Conservation (phyloP, 768 basidiomycete genomes). For the Tephrocybe sp. region DNA sequence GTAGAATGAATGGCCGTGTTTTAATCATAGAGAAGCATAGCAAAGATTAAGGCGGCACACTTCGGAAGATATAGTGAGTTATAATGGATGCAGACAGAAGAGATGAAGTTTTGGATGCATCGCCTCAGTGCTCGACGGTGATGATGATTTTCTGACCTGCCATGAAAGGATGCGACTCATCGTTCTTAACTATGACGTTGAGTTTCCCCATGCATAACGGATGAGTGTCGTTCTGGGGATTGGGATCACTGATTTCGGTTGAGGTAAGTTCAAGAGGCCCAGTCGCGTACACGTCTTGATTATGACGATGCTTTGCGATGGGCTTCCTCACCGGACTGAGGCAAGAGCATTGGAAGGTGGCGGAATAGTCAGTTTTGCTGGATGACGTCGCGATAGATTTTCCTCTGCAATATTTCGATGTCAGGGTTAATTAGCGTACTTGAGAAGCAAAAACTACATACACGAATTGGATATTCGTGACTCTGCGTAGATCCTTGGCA, state of each 20-base stretch:
- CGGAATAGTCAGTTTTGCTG: neutral
- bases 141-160: constrained; percentile 28
- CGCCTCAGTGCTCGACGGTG: constrained; percentile 18
- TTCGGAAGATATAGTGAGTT: no score
- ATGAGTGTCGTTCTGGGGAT: neutral
- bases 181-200: constrained; percentile 21
- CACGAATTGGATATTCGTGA: constrained; percentile 28
- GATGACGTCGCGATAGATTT: neutral
- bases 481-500: constrained; percentile 27
- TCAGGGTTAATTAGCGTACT: neutral
- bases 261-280: neutral
- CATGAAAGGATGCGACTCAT: constrained; percentile 25
- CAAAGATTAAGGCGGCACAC: no score
- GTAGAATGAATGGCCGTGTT: no score
- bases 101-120: neutral
- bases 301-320: neutral
- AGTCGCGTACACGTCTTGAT: neutral
- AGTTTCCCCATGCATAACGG: constrained; percentile 24
- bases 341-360: constrained; percentile 1
- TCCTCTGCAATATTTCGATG: neutral
- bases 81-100: no score
- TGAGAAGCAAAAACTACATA: constrained; percentile 15
- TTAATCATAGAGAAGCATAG: no score
- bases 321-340: neutral
- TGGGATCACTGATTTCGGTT: neutral